A percentile compares a stretch with the other conserved stretches of the same genome.
These are phyloP conservation scores for Asterella californica DNA, from an alignment of 225 moss, liverwort and hornwort species.

Conservation along the genomic window DNA sequence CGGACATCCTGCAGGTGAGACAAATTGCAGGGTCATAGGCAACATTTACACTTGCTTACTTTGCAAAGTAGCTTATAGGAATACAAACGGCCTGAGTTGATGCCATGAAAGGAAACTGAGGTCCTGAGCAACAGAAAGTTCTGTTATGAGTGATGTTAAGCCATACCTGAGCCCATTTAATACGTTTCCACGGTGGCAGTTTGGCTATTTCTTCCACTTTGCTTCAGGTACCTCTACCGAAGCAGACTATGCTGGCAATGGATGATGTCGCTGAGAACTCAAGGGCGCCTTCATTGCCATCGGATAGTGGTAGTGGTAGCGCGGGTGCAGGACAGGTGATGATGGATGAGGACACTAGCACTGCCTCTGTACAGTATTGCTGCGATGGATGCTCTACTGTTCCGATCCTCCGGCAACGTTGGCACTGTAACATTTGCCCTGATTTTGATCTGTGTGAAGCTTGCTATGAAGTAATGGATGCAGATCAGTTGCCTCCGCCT, in stretches of 20 bases:
- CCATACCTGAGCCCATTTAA: neutral
- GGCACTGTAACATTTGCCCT: constrained; percentile 99
- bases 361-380: constrained; percentile 98
- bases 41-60: neutral
- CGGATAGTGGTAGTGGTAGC: constrained; percentile 81
- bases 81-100: too few species aligned
- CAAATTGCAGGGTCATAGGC: neutral
- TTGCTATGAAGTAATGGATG: constrained; percentile 99
- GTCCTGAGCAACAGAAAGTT: neutral
- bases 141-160: neutral
- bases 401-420: constrained; percentile 91
- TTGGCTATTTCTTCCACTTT: constrained; percentile 95
- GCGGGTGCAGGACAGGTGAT: constrained; percentile 81
- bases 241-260: constrained; percentile 99
- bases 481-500: constrained; percentile 94
- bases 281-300: constrained; percentile 70
- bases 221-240: constrained; percentile 96
- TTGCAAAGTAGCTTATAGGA: neutral
- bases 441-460: constrained; percentile 99
- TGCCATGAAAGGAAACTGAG: neutral
- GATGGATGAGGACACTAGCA: constrained; percentile 88
- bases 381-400: constrained; percentile 99
- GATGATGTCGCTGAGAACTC: constrained; percentile 86
- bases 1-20: constrained; percentile 94
- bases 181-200: constrained; percentile 41